Conservation (phyloP, 441 rosid species). For the Cnidoscolus chayamansa region DNA sequence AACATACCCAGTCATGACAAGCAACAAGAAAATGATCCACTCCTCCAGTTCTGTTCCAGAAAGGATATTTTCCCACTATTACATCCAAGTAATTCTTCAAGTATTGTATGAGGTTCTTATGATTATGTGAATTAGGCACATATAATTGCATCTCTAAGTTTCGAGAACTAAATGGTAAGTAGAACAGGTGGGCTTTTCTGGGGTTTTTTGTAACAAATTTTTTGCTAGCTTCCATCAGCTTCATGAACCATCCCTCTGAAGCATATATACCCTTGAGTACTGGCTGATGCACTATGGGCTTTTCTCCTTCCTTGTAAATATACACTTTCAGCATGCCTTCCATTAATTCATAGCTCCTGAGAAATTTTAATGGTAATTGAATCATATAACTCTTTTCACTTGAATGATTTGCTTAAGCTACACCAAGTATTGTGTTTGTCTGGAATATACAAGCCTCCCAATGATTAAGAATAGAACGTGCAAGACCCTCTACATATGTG, state of each 20-base stretch:
- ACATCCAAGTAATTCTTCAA: conserved; percentile 55
- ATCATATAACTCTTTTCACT: neutral
- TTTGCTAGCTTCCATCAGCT: conserved; percentile 56
- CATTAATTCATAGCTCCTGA: conserved; percentile 93
- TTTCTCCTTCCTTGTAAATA: conserved; percentile 76
- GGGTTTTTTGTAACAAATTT: conserved; percentile 57
- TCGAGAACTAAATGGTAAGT: conserved; percentile 83
- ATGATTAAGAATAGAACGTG: neutral
- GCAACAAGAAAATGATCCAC: conserved; percentile 93
- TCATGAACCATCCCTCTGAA: conserved; percentile 99
- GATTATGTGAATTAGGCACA: conserved; percentile 61
- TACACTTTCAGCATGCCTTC: conserved; percentile 72
- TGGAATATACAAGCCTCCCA: conserved; percentile 3
- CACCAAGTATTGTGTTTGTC: neutral
- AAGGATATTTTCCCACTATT: conserved; percentile 58
- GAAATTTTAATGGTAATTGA: conserved; percentile 7
- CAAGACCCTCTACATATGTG: neutral
- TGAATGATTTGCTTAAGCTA: neutral
- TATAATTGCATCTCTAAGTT: conserved; percentile 61
- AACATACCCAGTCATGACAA: conserved; percentile 92
- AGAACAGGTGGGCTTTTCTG: conserved; percentile 75
- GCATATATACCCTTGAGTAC: conserved; percentile 79
- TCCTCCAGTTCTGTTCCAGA: conserved; percentile 87
- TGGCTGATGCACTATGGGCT: conserved; percentile 66
- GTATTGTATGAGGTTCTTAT: conserved; percentile 47